Base-by-base conservation (phyloP, 208 protist species). In the Sergeia podlipaevii region DNA sequence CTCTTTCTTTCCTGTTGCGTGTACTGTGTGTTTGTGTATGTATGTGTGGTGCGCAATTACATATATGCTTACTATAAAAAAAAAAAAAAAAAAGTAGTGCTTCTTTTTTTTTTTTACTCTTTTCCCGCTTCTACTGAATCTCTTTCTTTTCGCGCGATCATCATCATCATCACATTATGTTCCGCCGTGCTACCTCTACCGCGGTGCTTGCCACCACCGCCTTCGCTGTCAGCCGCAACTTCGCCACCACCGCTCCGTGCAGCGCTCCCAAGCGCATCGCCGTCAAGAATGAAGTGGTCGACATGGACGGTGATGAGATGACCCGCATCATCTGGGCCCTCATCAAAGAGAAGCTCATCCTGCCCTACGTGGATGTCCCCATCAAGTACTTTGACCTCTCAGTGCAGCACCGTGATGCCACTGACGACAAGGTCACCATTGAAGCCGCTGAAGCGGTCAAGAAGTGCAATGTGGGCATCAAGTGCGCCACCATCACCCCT, bases 261-360 rank as follows among this genome's bases (percentile, higher is more conserved):
- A 47, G 85, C 4, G 65, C 67, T 13, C 72, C 56, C 60, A 69
- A 77, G 60, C 71, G 73, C 55, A 97, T 97, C 57, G 78, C 84
- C 57, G 95, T 98, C 23, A 82, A 61, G 34, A 95, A 95, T 54
- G 72, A 80, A 45, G 87, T 98, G 18, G 97, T 98, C n/a, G 97
- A 99, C 60, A 88, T 99, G 72, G 96, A 99, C 68, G 97, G 97
- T 51, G 97, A 99, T 70, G 97, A 99, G 75, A 98, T 98, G 97
- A 98, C 97, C 10, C 81, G 96, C 48, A 96, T 98, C 33, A 98
- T 98, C 50, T 99, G 97, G 97, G 32, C 78, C 8, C 75, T 90
- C 60, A 98, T 99, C 78, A 98, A 98, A 78, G 89, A 98, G 51
- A 98, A 98, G 66, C 87, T 99, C 10, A 97, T 99, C 59, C 74